Evolutionary conservation across 2,329 filamentous ascomycete species (phyloP).

Genomic region (Tricladium varicosporioides): DNA sequence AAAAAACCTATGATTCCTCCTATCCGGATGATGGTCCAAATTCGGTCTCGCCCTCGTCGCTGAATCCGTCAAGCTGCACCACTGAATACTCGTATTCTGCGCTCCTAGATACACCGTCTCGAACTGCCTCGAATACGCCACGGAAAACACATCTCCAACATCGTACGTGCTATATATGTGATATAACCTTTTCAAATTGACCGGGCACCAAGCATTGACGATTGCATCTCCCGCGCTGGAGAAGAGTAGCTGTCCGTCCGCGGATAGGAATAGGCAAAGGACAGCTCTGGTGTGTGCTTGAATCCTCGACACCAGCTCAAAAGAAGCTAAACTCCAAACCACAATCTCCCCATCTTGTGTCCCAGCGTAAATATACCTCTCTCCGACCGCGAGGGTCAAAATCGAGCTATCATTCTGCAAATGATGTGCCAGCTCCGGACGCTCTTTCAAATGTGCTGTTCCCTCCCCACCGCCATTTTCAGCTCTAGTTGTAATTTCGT

Average conservation of each 20-base stretch:
- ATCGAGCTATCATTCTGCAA: conserved; percentile 77
- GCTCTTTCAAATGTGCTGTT: conserved; percentile 17
- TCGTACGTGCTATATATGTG: conserved; percentile 93
- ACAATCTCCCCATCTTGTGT: conserved; percentile 92
- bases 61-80: conserved; percentile 73
- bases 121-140: conserved; percentile 78
- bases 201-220: conserved; percentile 89
- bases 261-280: conserved; percentile 77
- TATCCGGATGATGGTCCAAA: conserved; percentile 68
- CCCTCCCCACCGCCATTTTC: background rate
- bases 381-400: conserved; percentile 77
- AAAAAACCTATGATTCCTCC: conserved; percentile 84
- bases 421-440: conserved; percentile 69
- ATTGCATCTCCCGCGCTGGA: conserved; percentile 92
- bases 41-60: conserved; percentile 57
- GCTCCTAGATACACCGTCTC: conserved; percentile 88
- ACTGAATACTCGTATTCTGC: conserved; percentile 94
- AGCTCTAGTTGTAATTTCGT: conserved; percentile 19
- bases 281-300: conserved; percentile 92
- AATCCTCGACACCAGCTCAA: conserved; percentile 73
- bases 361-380: conserved; percentile 82
- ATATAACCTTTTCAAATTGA: conserved; percentile 72
- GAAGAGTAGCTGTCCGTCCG: conserved; percentile 72
- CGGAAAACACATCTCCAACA: conserved; percentile 92
- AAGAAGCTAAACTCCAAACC: conserved; percentile 86